Evolutionary conservation across 495 filamentous ascomycete genomes (phyloP).

Genomic region (Immersiella caudata): DNA sequence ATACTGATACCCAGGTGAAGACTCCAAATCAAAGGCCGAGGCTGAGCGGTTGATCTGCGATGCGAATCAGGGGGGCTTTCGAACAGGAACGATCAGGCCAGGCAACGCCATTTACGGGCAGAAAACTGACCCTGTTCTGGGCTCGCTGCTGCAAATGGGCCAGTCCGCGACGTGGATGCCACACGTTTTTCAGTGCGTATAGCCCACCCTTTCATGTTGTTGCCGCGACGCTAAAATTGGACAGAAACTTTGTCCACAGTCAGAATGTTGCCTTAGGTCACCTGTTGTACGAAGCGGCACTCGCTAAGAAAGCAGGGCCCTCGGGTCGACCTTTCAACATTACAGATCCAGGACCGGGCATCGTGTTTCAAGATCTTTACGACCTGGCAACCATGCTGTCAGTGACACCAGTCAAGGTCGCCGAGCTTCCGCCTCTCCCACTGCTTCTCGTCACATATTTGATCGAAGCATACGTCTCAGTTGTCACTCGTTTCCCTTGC

Average conservation of each 20-base stretch:
- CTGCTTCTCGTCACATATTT: slow-evolving; percentile 52
- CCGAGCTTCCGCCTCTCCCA: slow-evolving; percentile 45
- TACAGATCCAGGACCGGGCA: slow-evolving; percentile 36
- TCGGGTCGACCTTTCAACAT: slow-evolving; percentile 47
- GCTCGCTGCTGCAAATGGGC: slow-evolving; percentile 29
- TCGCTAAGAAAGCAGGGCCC: slow-evolving; percentile 40
- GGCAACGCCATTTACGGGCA: slow-evolving; percentile 61
- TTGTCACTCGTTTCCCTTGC: slow-evolving; percentile 40
- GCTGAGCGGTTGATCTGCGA: slow-evolving; percentile 55
- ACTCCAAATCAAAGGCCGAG: slow-evolving; percentile 54
- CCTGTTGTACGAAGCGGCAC: slow-evolving; percentile 58
- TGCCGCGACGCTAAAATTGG: slow-evolving; percentile 2
- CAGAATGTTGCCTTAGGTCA: slow-evolving; percentile 62
- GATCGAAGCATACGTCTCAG: slow-evolving; percentile 44
- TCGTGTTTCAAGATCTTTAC: slow-evolving; percentile 39
- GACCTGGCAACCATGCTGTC: slow-evolving; percentile 23
- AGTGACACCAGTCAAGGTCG: slow-evolving; percentile 34
- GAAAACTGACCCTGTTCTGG: slow-evolving; percentile 49
- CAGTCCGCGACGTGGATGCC: slow-evolving; percentile 46
- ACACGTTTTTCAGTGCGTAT: slow-evolving; percentile 48
- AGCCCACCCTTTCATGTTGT: not conserved
- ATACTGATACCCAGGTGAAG: slow-evolving; percentile 14
- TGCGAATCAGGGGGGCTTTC: slow-evolving; percentile 52
- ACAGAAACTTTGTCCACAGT: slow-evolving; percentile 52
- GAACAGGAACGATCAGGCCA: slow-evolving; percentile 61